Evolutionary conservation across 148 eudicot species (phyloP).

Genomic region (Silene latifolia): DNA sequence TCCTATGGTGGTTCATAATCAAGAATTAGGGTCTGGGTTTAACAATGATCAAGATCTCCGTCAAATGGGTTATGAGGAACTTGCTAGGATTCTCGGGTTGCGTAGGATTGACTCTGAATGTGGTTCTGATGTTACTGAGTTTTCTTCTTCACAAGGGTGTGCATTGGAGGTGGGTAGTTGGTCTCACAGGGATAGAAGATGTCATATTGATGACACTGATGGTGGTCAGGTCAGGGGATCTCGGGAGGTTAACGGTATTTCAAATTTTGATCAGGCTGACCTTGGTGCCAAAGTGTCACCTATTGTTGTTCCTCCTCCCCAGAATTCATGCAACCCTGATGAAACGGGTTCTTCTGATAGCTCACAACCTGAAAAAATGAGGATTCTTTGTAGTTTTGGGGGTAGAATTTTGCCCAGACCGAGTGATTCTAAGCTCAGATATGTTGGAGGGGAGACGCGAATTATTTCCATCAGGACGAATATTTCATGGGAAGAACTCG

Average conservation of each 20-base stretch:
- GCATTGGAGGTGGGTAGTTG: constrained; percentile 37
- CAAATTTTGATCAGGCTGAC: constrained; percentile 29
- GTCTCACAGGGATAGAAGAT: constrained; percentile 27
- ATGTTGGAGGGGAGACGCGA: constrained; percentile 92
- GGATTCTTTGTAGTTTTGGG: constrained; percentile 90
- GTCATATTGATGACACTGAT: constrained; percentile 33
- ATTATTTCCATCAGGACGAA: constrained; percentile 62
- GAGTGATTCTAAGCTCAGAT: constrained; percentile 86
- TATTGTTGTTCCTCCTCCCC: constrained; percentile 38
- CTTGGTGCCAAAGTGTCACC: constrained; percentile 34
- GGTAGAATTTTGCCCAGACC: constrained; percentile 93
- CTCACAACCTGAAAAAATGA: constrained; percentile 63
- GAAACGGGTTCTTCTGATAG: constrained; percentile 47
- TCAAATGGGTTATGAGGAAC: constrained; percentile 54
- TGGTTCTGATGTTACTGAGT: constrained; percentile 49
- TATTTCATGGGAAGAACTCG: constrained; percentile 67
- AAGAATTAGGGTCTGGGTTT: constrained; percentile 38
- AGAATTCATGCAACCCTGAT: constrained; percentile 30
- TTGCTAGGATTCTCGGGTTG: constrained; percentile 64
- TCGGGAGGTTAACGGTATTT: constrained; percentile 30
- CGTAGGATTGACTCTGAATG: constrained; percentile 65
- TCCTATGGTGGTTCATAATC: constrained; percentile 32
- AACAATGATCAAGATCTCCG: constrained; percentile 29
- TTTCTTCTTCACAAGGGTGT: constrained; percentile 55
- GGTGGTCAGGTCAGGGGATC: constrained; percentile 22